These are phyloP conservation scores for Phaeosphaeria sp. DNA, from an alignment of 2,329 filamentous ascomycete species.

Conservation along the genomic window DNA sequence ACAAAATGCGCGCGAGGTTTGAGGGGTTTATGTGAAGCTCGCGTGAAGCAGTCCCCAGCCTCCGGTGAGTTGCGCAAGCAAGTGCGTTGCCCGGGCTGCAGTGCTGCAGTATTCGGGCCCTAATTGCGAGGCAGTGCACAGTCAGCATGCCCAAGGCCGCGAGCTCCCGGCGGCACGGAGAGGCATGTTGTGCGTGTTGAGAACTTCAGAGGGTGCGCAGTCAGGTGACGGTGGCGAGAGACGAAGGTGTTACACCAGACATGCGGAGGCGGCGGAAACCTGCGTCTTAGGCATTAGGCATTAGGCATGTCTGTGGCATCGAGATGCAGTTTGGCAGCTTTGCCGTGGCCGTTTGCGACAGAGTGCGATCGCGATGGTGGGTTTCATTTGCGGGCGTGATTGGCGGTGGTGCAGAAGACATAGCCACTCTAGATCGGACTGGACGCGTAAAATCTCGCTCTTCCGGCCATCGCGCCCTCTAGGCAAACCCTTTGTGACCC, in stretches of 20 bases:
- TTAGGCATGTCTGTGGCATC: neutral
- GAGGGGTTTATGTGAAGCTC: neutral
- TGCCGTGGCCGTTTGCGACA: neutral
- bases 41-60: constrained; percentile 1
- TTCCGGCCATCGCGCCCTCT: constrained; percentile 3
- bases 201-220: neutral
- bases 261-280: no score
- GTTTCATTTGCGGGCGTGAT: neutral
- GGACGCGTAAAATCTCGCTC: neutral
- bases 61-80: constrained; percentile 6
- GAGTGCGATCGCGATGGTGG: neutral
- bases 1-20: neutral
- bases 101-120: neutral
- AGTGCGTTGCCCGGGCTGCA: constrained; percentile 2
- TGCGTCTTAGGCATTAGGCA: neutral
- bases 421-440: neutral
- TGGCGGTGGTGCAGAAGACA: neutral
- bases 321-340: neutral
- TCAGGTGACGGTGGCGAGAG: neutral
- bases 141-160: neutral
- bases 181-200: neutral
- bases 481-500: constrained; percentile 2
- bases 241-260: neutral
- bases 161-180: neutral
- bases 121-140: neutral